Conservation (phyloP, 1,284 basidiomycete genomes). For the Amylostereum areolatum region DNA sequence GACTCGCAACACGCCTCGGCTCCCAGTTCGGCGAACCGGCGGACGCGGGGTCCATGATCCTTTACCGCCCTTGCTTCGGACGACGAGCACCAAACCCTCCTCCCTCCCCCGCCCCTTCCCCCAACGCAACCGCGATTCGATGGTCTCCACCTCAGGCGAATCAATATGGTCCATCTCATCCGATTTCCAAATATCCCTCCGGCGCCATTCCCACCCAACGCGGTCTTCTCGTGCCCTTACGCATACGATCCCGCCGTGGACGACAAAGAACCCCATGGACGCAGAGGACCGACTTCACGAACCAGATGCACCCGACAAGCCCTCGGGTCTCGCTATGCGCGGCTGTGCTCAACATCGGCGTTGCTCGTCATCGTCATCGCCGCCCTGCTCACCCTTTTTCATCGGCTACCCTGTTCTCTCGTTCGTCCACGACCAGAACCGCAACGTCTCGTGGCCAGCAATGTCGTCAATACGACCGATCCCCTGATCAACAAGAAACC, state of each 20-base stretch:
- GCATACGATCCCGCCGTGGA: conserved; percentile 61
- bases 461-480: conserved; percentile 33
- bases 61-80: conserved; percentile 56
- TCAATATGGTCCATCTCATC: conserved; percentile 47
- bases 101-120: conserved; percentile 23
- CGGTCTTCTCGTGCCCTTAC: conserved; percentile 53
- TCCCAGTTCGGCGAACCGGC: conserved; percentile 20
- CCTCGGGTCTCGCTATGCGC: conserved; percentile 29
- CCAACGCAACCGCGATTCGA: conserved; percentile 27
- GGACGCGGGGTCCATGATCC: conserved; percentile 57
- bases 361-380: conserved; percentile 35
- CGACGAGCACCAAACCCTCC: conserved; percentile 25
- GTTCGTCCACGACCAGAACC: conserved; percentile 39
- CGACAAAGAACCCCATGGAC: conserved; percentile 52
- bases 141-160: conserved; percentile 40
- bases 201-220: conserved; percentile 27
- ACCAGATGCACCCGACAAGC: conserved; percentile 31
- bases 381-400: conserved; percentile 58
- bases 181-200: conserved; percentile 62
- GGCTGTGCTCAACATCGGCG: conserved; percentile 44
- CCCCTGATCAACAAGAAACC: neutral
- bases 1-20: conserved; percentile 37
- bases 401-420: conserved; percentile 73
- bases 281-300: conserved; percentile 56
- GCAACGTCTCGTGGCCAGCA: conserved; percentile 43